Evolutionary conservation across 441 rosid species (phyloP).

Genomic region (Sinapis alba): DNA sequence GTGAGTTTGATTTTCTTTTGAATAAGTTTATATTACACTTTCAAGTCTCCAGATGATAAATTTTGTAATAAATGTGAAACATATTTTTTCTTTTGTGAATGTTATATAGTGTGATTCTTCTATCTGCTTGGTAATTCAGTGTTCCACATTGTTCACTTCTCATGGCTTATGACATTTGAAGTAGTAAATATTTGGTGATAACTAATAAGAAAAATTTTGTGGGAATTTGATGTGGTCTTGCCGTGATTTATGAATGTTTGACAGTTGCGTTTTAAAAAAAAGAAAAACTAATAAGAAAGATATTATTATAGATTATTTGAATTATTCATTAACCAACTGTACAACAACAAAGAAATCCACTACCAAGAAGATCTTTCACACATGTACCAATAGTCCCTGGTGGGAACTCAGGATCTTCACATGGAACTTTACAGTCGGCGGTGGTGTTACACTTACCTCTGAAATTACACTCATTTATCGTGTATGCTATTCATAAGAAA

Average conservation of each 20-base stretch:
- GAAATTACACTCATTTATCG: not conserved
- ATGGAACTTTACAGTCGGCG: not conserved
- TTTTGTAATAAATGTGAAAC: not conserved
- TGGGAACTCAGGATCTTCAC: not conserved
- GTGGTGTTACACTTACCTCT: not conserved
- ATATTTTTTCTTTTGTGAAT: not conserved
- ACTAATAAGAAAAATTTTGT: not conserved
- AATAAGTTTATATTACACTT: not conserved
- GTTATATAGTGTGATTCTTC: not conserved
- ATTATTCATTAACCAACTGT: not conserved
- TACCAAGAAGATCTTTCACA: not conserved
- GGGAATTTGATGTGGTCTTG: no score
- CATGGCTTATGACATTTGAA: not conserved
- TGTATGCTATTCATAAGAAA: not conserved
- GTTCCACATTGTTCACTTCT: not conserved
- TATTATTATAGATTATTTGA: not conserved
- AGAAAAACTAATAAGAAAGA: no score
- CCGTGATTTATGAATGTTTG: no score
- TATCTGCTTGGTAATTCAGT: not conserved
- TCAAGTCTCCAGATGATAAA: not conserved
- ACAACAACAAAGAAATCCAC: not conserved
- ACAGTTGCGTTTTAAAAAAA: no score
- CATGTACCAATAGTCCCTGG: not conserved
- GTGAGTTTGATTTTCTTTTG: not conserved
- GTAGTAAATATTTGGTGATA: not conserved